Evolutionary conservation across 768 basidiomycete genomes (phyloP).

Genomic region (Lactarius quietus): DNA sequence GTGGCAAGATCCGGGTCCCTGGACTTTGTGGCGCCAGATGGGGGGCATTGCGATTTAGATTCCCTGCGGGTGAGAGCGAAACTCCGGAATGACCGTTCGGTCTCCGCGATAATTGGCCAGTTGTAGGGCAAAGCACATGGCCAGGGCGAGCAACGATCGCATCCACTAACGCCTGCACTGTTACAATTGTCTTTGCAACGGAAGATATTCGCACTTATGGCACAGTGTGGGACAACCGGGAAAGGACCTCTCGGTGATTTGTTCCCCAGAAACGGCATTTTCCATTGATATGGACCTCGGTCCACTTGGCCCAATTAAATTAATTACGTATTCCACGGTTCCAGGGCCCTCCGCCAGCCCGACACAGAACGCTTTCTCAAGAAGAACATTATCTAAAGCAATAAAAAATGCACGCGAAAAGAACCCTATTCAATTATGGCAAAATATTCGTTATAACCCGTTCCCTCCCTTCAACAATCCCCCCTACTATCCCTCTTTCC

Average conservation of each 20-base stretch:
- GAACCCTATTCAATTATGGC: conserved; percentile 51
- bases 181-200: neutral
- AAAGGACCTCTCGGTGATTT: conserved; percentile 19
- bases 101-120: conserved; percentile 25
- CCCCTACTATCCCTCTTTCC: conserved; percentile 31
- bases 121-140: conserved; percentile 22
- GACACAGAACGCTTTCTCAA: conserved; percentile 24
- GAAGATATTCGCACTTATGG: conserved; percentile 24
- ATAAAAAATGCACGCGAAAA: conserved; percentile 51
- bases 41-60: conserved; percentile 20
- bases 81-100: conserved; percentile 21
- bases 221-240: conserved; percentile 20
- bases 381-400: conserved; percentile 44
- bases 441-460: conserved; percentile 61
- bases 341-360: conserved; percentile 28
- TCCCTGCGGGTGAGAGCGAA: conserved; percentile 6
- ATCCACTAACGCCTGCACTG: conserved; percentile 1
- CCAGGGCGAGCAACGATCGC: neutral
- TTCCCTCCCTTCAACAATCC: conserved; percentile 41
- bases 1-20: conserved; percentile 24
- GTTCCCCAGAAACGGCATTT: conserved; percentile 26
- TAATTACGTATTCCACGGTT: conserved; percentile 29
- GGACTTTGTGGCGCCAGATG: conserved; percentile 27
- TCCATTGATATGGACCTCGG: conserved; percentile 26
- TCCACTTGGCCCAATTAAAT: conserved; percentile 24